Conservation (phyloP, 2,329 filamentous ascomycete species). For the Fusarium humuli region DNA sequence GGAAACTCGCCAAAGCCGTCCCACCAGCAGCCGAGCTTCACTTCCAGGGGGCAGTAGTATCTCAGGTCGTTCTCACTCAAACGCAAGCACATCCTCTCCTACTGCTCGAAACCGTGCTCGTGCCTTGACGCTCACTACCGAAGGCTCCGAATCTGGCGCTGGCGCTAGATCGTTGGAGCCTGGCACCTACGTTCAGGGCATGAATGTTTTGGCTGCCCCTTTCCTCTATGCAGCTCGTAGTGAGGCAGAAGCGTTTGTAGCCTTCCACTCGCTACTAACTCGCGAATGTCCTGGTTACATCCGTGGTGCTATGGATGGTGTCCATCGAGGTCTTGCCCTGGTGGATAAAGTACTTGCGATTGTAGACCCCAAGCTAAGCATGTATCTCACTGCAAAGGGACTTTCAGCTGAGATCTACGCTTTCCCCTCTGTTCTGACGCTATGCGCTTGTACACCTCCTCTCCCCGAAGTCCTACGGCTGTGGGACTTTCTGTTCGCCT, state of each 20-base stretch:
- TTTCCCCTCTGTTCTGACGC: slow-evolving; percentile 92
- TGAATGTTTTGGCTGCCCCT: slow-evolving; percentile 97
- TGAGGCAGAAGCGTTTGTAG: slow-evolving; percentile 93
- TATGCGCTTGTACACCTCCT: slow-evolving; percentile 95
- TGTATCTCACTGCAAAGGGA: slow-evolving; percentile 85
- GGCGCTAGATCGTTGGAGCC: slow-evolving; percentile 69
- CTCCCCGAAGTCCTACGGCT: slow-evolving; percentile 91
- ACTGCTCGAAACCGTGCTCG: slow-evolving; percentile 64
- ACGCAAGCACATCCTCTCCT: slow-evolving; percentile 57
- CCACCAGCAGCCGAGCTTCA: slow-evolving; percentile 54
- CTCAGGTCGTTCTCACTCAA: slow-evolving; percentile 52
- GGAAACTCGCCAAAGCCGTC: slow-evolving; percentile 56
- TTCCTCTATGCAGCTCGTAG: slow-evolving; percentile 95
- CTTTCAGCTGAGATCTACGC: slow-evolving; percentile 95
- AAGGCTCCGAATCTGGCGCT: slow-evolving; percentile 69
- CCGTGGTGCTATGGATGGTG: slow-evolving; percentile 94
- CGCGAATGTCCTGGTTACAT: slow-evolving; percentile 93
- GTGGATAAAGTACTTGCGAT: slow-evolving; percentile 93
- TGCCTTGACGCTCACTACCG: slow-evolving; percentile 70
- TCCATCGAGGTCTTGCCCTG: slow-evolving; percentile 89
- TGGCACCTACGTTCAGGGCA: slow-evolving; percentile 95
- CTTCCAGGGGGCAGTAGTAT: slow-evolving; percentile 51
- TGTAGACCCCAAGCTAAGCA: slow-evolving; percentile 87
- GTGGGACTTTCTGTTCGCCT: slow-evolving; percentile 98
- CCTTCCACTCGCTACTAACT: slow-evolving; percentile 89